These are phyloP conservation scores for Mycena rosella DNA, from an alignment of 768 basidiomycete genomes.

Conservation along the genomic window DNA sequence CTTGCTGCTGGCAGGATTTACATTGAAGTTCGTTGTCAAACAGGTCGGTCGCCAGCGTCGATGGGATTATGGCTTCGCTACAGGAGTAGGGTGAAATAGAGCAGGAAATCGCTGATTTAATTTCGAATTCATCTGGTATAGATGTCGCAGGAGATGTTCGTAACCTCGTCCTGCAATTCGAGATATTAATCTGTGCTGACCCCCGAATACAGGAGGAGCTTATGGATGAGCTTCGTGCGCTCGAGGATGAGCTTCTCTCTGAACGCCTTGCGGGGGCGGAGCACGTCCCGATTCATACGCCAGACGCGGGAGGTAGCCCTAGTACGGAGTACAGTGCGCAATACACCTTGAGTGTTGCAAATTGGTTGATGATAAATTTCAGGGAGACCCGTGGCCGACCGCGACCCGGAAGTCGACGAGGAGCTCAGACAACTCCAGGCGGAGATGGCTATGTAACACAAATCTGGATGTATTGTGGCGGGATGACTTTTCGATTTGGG, in stretches of 20 bases:
- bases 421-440: conserved; percentile 93
- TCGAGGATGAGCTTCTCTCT: conserved; percentile 92
- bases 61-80: conserved; percentile 87
- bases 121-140: conserved; percentile 76
- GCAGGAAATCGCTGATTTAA: conserved; percentile 91
- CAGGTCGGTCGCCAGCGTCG: conserved; percentile 91
- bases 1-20: no score
- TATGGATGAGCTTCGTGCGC: conserved; percentile 79
- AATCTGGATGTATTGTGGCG: no score
- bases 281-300: conserved; percentile 88
- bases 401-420: conserved; percentile 84
- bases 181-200: conserved; percentile 15
- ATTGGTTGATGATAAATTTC: neutral
- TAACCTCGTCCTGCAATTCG: conserved; percentile 23
- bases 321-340: conserved; percentile 60
- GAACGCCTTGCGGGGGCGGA: conserved; percentile 89
- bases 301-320: conserved; percentile 70
- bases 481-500: conserved; percentile 32
- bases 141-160: conserved; percentile 81
- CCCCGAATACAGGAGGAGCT: conserved; percentile 75
- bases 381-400: no score
- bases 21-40: no score
- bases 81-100: conserved; percentile 93
- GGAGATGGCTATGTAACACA: conserved; percentile 84
- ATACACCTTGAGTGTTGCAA: neutral